phyloP scores from a whole-genome alignment of 2,329 filamentous ascomycete genomes.

The Clonostachys chloroleuca region DNA sequence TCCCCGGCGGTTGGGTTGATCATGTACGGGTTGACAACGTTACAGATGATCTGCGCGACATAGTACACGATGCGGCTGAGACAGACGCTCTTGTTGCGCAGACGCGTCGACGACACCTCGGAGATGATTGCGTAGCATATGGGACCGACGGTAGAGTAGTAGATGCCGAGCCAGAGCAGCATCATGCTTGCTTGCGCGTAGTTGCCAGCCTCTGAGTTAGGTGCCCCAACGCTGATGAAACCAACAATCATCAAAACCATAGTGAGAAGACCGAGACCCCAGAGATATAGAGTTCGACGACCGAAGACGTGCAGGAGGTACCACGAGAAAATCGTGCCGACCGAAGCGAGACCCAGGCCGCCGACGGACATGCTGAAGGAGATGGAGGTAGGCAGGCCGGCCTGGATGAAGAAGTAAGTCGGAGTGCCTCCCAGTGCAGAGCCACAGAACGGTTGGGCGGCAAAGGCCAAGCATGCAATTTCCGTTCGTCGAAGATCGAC shows the following conservation, averaged over 20 bases:
- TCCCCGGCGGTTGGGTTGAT: conserved; percentile 39
- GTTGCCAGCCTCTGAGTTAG: conserved; percentile 17
- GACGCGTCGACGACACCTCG: conserved; percentile 26
- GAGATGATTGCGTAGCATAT: conserved; percentile 29
- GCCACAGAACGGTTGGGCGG: conserved; percentile 29
- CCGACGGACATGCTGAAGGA: conserved; percentile 9
- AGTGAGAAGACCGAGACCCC: conserved; percentile 24
- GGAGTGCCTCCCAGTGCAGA: conserved; percentile 6
- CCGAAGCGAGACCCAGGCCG: conserved; percentile 26
- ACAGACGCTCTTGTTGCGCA: conserved; percentile 31
- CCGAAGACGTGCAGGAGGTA: conserved; percentile 26
- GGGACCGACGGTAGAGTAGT: conserved; percentile 28
- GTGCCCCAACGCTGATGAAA: conserved; percentile 20
- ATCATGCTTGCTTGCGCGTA: conserved; percentile 25
- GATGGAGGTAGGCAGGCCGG: conserved; percentile 18
- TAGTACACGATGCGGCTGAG: conserved; percentile 43
- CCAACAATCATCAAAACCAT: conserved; percentile 28
- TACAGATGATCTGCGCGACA: conserved; percentile 39
- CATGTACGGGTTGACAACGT: conserved; percentile 40
- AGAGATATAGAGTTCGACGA: conserved; percentile 28
- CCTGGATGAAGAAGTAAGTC: conserved; percentile 34
- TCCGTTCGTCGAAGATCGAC: conserved; percentile 39
- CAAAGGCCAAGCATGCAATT: conserved; percentile 37
- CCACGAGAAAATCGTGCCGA: conserved; percentile 29
- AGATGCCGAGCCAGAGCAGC: conserved; percentile 30